phyloP scores from a whole-genome alignment of 1,284 basidiomycete genomes.

The Ganoderma leucocontextum region DNA sequence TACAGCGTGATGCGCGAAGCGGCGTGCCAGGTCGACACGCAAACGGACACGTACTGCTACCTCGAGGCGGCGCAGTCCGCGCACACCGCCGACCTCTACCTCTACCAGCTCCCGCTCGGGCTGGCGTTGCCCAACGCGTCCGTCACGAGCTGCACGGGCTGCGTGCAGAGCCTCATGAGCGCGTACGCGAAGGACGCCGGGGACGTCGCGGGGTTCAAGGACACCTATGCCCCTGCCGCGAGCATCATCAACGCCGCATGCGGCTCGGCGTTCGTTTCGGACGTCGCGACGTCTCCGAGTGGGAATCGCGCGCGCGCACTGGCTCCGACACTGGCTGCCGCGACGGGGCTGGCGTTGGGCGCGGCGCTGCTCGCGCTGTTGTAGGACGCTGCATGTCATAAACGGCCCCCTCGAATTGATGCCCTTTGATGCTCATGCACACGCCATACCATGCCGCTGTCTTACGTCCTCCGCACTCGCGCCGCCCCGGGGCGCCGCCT shows the following conservation, averaged over 20 bases:
- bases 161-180: conserved; percentile 62
- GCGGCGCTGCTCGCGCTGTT: conserved; percentile 5
- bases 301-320: conserved; percentile 8
- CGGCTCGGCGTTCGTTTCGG: conserved; percentile 44
- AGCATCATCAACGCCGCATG: conserved; percentile 44
- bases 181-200: conserved; percentile 47
- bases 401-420: neutral
- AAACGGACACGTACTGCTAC: conserved; percentile 73
- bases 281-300: conserved; percentile 2
- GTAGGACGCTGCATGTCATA: neutral
- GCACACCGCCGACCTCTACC: conserved; percentile 69
- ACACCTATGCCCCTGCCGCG: conserved; percentile 51
- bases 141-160: conserved; percentile 62
- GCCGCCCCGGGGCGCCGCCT: neutral
- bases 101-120: conserved; percentile 71
- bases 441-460: neutral
- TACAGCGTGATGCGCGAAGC: conserved; percentile 65
- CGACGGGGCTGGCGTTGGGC: neutral
- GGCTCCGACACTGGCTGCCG: neutral
- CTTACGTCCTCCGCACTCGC: neutral
- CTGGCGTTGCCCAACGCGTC: conserved; percentile 55
- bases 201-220: conserved; percentile 43
- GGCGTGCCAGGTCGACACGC: conserved; percentile 63
- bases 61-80: conserved; percentile 60
- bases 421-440: neutral